Evolutionary conservation across 495 filamentous ascomycete genomes (phyloP).

Genomic region (Aspergillus sclerotiicarbonarius): DNA sequence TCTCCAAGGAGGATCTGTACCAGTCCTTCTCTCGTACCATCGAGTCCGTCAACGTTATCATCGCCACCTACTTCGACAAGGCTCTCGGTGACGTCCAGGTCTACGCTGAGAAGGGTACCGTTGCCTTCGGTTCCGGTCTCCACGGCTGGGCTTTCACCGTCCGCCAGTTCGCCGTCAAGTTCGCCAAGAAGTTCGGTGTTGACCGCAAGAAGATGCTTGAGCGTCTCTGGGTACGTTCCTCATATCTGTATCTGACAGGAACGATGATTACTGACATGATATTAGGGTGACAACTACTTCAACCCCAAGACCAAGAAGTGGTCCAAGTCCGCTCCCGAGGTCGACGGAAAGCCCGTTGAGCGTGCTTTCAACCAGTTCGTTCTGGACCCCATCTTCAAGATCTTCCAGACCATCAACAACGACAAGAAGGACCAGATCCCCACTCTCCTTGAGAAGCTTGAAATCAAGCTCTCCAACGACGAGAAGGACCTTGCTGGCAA

Average conservation of each 20-base stretch:
- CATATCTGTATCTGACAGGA: too few relatives aligned
- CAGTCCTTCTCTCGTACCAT: constrained; percentile 99
- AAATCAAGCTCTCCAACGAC: constrained; percentile 79
- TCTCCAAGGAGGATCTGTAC: constrained; percentile 98
- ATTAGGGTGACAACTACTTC: constrained; percentile 99
- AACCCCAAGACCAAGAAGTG: constrained; percentile 99
- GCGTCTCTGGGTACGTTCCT: constrained; percentile 91
- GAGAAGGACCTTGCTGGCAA: constrained; percentile 97
- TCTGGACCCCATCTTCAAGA: constrained; percentile 98
- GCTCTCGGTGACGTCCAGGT: constrained; percentile 96
- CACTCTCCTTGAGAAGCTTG: constrained; percentile 82
- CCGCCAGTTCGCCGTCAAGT: constrained; percentile 93
- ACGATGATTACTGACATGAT: too few relatives aligned
- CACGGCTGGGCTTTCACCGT: constrained; percentile 99
- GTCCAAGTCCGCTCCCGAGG: constrained; percentile 70
- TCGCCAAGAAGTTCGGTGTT: constrained; percentile 99
- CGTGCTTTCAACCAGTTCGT: constrained; percentile 99
- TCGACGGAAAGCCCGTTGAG: constrained; percentile 86
- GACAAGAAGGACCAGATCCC: constrained; percentile 94
- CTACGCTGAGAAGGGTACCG: constrained; percentile 91
- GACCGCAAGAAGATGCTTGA: constrained; percentile 99
- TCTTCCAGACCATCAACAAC: constrained; percentile 94
- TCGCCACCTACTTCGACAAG: constrained; percentile 98
- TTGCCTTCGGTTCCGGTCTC: constrained; percentile 99
- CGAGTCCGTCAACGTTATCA: constrained; percentile 99